These are phyloP conservation scores for Dryadomyces sulphureus DNA, from an alignment of 2,329 filamentous ascomycete genomes.

Conservation along the genomic window DNA sequence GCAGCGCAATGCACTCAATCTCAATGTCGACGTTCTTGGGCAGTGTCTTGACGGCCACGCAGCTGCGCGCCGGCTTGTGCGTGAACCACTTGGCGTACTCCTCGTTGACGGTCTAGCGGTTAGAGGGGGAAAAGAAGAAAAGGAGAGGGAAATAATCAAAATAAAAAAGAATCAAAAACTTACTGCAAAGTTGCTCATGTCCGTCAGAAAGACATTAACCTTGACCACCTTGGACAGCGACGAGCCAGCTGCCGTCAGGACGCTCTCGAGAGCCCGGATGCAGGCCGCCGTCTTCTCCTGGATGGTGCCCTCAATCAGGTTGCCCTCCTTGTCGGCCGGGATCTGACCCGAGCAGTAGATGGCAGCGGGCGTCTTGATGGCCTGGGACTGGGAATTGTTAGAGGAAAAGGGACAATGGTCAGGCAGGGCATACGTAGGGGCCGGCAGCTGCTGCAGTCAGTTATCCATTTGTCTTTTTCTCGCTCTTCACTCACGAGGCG, in stretches of 20 bases:
- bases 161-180: constrained; percentile 15
- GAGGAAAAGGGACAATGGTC: not conserved
- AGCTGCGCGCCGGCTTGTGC: constrained; percentile 77
- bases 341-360: constrained; percentile 60
- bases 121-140: no score
- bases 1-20: constrained; percentile 75
- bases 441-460: constrained; percentile 34
- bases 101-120: constrained; percentile 67
- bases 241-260: constrained; percentile 70
- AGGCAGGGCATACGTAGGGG: constrained; percentile 39
- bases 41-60: constrained; percentile 78
- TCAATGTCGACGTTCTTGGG: constrained; percentile 78
- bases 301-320: constrained; percentile 43
- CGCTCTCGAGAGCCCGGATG: constrained; percentile 68
- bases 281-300: constrained; percentile 47
- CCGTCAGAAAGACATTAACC: constrained; percentile 78
- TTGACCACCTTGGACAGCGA: constrained; percentile 73
- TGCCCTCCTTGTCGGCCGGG: constrained; percentile 44
- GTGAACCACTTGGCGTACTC: constrained; percentile 73
- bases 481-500: constrained; percentile 35
- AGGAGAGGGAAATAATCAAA: no score
- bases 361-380: constrained; percentile 48
- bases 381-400: constrained; percentile 27
- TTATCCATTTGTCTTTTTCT: no score
- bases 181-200: constrained; percentile 76